phyloP scores from a whole-genome alignment of 345 rosid genomes.

The Bruguiera parviflora region DNA sequence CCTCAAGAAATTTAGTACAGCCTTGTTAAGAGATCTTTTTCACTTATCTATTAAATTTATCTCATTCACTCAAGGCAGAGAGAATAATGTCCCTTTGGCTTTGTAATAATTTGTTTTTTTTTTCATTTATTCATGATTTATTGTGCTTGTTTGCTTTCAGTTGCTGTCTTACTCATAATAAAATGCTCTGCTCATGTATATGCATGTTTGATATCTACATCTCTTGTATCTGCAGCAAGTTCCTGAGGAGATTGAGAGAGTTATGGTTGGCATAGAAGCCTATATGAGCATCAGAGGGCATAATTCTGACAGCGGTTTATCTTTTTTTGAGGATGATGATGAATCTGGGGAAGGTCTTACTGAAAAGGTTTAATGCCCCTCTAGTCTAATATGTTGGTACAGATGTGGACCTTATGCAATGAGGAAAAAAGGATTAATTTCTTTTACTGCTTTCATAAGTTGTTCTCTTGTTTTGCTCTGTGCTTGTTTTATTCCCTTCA shows the following conservation, averaged over 20 bases:
- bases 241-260: conserved; percentile 93
- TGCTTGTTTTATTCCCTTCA: conserved; percentile 1
- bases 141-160: too few species aligned
- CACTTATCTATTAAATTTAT: too few species aligned
- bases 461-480: background rate
- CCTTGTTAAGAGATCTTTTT: too few species aligned
- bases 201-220: background rate
- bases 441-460: background rate
- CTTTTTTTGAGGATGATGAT: conserved; percentile 61
- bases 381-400: background rate
- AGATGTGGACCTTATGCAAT: conserved; percentile 1
- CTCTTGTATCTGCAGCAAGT: conserved; percentile 63
- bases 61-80: too few species aligned
- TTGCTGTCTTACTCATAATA: too few species aligned
- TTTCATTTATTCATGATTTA: too few species aligned
- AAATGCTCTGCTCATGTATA: background rate
- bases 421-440: background rate
- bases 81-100: too few species aligned
- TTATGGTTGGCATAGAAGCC: conserved; percentile 85
- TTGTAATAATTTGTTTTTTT: too few species aligned
- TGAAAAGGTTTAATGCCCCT: conserved; percentile 53
- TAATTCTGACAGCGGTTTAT: conserved; percentile 58
- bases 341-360: conserved; percentile 40
- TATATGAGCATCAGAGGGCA: conserved; percentile 88
- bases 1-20: too few species aligned